Percentiles rank a stretch among this genome's conserved stretches.
These are phyloP conservation scores for Papiliotrema laurentii DNA, from an alignment of 1,284 basidiomycete species.

Conservation along the genomic window DNA sequence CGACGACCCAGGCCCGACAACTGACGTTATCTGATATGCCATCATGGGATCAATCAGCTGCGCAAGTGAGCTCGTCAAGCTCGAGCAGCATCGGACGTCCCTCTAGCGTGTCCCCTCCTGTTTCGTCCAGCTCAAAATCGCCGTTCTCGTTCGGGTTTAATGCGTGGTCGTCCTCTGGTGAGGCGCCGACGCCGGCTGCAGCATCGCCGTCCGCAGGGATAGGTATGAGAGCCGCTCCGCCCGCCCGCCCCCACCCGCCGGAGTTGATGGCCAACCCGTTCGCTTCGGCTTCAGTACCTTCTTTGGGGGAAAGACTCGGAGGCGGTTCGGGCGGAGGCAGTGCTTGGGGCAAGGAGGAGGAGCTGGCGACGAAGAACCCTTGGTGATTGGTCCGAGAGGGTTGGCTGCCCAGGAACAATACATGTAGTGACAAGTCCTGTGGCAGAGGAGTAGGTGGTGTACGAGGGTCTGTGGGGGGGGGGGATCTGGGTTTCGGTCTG, in stretches of 20 bases:
- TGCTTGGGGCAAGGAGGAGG: slow-evolving; percentile 15
- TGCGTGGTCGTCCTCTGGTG: slow-evolving; percentile 26
- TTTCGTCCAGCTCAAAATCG: background rate
- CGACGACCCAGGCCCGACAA: slow-evolving; percentile 11
- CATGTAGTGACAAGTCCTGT: too few relatives aligned
- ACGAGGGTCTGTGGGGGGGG: too few relatives aligned
- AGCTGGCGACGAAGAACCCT: slow-evolving; percentile 30
- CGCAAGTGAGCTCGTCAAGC: background rate
- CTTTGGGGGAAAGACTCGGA: background rate
- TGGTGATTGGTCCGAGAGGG: slow-evolving; percentile 15
- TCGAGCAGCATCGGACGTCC: slow-evolving; percentile 1
- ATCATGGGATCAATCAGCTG: slow-evolving; percentile 26
- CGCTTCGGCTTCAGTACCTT: slow-evolving; percentile 4
- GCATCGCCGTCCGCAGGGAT: slow-evolving; percentile 1
- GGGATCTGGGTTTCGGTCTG: too few relatives aligned
- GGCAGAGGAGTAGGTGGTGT: too few relatives aligned
- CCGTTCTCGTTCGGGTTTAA: slow-evolving; percentile 28
- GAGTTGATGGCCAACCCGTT: slow-evolving; percentile 36
- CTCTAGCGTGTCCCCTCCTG: slow-evolving; percentile 4
- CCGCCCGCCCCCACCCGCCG: slow-evolving; percentile 41
- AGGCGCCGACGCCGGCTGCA: slow-evolving; percentile 3
- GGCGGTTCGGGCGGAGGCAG: slow-evolving; percentile 6
- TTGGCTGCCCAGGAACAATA: background rate
- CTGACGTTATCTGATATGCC: slow-evolving; percentile 11
- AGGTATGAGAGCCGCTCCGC: slow-evolving; percentile 29